Evolutionary conservation across 352 stramenopile species (phyloP).

Genomic region (Halophytophthora polymorphica): DNA sequence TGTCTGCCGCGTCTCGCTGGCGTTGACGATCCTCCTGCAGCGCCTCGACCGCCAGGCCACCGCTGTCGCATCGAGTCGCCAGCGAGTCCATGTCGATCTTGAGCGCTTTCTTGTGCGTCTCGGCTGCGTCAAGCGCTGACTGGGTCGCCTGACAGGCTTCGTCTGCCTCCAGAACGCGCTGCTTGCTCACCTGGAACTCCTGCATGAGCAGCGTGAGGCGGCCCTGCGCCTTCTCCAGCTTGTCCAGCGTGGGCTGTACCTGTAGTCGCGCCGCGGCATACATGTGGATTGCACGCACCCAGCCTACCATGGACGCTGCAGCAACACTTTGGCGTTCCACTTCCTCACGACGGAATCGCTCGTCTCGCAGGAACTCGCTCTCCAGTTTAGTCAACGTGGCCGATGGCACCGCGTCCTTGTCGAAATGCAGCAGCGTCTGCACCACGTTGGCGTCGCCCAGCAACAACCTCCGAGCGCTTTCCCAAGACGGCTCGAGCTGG

Average conservation of each 20-base stretch:
- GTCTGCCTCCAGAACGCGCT: conserved; percentile 52
- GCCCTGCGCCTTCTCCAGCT: conserved; percentile 53
- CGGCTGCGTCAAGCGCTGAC: conserved; percentile 19
- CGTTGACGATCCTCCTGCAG: conserved; percentile 33
- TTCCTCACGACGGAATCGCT: conserved; percentile 56
- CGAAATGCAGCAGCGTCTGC: conserved; percentile 60
- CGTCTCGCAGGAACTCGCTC: conserved; percentile 45
- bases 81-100: conserved; percentile 30
- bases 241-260: conserved; percentile 66
- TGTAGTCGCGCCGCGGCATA: conserved; percentile 46
- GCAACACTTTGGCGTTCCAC: conserved; percentile 77
- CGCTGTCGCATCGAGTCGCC: conserved; percentile 25
- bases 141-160: conserved; percentile 26
- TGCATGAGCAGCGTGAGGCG: conserved; percentile 53
- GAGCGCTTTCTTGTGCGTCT: conserved; percentile 26
- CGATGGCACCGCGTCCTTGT: conserved; percentile 64
- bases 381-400: conserved; percentile 40
- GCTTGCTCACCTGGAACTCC: conserved; percentile 66
- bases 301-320: conserved; percentile 74
- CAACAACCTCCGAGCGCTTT: conserved; percentile 61
- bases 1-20: conserved; percentile 11
- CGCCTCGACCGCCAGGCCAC: conserved; percentile 28
- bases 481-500: conserved; percentile 64
- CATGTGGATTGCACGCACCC: conserved; percentile 66
- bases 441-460: conserved; percentile 65